A percentile compares a stretch with the other conserved stretches of the same genome.
Conservation (phyloP, 2,329 filamentous ascomycete genomes). For the Alternaria solani region DNA sequence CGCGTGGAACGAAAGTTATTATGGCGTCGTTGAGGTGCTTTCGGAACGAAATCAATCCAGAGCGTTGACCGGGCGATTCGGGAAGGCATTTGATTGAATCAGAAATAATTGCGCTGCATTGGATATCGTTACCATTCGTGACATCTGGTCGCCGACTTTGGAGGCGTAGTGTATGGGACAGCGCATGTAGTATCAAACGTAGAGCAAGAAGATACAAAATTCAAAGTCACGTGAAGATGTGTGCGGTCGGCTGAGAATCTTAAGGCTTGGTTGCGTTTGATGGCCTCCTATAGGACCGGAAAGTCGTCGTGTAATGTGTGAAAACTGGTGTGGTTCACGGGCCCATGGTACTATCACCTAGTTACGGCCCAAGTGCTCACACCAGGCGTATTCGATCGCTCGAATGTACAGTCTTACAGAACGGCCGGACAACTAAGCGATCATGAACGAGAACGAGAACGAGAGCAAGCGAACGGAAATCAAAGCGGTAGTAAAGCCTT, state of each 20-base stretch:
- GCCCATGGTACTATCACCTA: not conserved
- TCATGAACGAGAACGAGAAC: too few relatives aligned
- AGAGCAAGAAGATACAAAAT: not conserved
- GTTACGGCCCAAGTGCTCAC: not conserved
- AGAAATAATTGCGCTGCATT: not conserved
- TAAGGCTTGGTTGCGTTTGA: not conserved
- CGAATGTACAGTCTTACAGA: too few relatives aligned
- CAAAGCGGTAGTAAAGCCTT: too few relatives aligned
- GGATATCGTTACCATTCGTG: not conserved
- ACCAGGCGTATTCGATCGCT: too few relatives aligned
- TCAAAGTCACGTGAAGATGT: too few relatives aligned
- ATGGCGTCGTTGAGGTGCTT: slow-evolving; percentile 3
- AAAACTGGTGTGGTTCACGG: not conserved
- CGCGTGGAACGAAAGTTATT: not conserved
- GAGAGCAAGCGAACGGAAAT: too few relatives aligned
- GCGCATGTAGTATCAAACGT: not conserved
- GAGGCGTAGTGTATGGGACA: not conserved
- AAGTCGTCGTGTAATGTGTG: not conserved
- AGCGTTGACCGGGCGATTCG: not conserved
- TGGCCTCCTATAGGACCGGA: not conserved
- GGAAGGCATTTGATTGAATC: not conserved
- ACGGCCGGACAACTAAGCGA: too few relatives aligned
- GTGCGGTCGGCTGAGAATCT: not conserved
- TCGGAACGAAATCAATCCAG: slow-evolving; percentile 14
- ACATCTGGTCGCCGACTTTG: not conserved